Evolutionary conservation across 2,329 filamentous ascomycete genomes (phyloP).

Genomic region (Alternaria sp.): DNA sequence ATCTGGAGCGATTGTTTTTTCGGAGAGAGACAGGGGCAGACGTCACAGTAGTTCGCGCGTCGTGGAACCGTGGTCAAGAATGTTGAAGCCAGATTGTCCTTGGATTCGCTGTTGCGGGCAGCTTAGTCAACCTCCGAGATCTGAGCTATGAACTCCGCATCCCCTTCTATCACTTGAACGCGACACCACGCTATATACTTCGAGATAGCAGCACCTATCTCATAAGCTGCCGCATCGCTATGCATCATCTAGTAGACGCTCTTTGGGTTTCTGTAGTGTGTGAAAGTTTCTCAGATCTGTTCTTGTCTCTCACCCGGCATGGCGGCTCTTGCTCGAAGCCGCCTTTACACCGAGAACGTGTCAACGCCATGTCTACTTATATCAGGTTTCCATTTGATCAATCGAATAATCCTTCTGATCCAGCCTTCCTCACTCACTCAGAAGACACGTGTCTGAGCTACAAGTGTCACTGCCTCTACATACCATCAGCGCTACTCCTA

Average conservation of each 20-base stretch:
- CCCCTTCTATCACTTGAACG: not conserved
- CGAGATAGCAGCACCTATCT: not conserved
- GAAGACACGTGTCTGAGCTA: not conserved
- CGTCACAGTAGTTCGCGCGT: slow-evolving; percentile 13
- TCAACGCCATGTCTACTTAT: not conserved
- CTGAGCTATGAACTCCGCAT: slow-evolving; percentile 20
- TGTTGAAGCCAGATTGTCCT: slow-evolving; percentile 45
- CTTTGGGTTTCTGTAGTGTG: not conserved
- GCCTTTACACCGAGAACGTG: slow-evolving; percentile 8
- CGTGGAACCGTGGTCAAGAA: slow-evolving; percentile 26
- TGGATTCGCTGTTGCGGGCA: slow-evolving; percentile 28
- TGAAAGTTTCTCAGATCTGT: not conserved
- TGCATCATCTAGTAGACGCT: not conserved
- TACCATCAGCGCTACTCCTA: not conserved
- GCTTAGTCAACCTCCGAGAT: slow-evolving; percentile 34
- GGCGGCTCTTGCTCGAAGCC: not conserved
- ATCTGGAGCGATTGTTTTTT: not conserved
- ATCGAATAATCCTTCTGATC: not conserved
- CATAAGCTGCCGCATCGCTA: not conserved
- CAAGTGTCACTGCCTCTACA: not conserved
- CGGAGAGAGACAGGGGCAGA: not conserved
- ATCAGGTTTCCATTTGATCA: not conserved
- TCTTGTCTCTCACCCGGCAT: slow-evolving; percentile 8
- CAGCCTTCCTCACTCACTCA: not conserved
- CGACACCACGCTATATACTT: not conserved